phyloP scores from a whole-genome alignment of 768 basidiomycete species.

The Austroboletus eburneus region DNA sequence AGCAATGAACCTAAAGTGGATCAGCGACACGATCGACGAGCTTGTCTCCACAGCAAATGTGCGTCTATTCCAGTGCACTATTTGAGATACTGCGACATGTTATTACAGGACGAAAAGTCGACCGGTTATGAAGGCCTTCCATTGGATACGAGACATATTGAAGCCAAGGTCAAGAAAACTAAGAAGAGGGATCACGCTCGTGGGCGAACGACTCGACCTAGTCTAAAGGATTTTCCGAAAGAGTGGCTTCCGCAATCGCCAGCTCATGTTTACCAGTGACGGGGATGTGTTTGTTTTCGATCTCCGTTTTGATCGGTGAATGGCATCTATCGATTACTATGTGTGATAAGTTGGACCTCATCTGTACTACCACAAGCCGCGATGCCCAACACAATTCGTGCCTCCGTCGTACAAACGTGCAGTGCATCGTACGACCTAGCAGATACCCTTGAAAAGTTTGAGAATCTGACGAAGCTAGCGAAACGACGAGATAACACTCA shows the following conservation, averaged over 20 bases:
- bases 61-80: slow-evolving; percentile 30
- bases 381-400: slow-evolving; percentile 37
- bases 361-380: neutral
- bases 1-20: slow-evolving; percentile 92
- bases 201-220: slow-evolving; percentile 53
- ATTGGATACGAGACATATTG: slow-evolving; percentile 76
- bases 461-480: slow-evolving; percentile 41
- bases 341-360: neutral
- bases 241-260: slow-evolving; percentile 65
- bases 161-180: slow-evolving; percentile 66
- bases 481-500: slow-evolving; percentile 44
- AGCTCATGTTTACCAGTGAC: slow-evolving; percentile 10
- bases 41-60: slow-evolving; percentile 85
- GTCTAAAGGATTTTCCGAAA: slow-evolving; percentile 75
- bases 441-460: slow-evolving; percentile 48
- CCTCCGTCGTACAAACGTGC: slow-evolving; percentile 52
- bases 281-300: neutral
- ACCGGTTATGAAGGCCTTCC: slow-evolving; percentile 58
- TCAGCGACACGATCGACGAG: slow-evolving; percentile 77
- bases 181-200: slow-evolving; percentile 68
- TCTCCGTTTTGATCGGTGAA: neutral
- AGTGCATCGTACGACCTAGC: slow-evolving; percentile 42
- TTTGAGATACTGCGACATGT: slow-evolving; percentile 13
- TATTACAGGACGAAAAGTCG: slow-evolving; percentile 33
- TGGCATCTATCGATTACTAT: neutral